Evolutionary conservation across 345 rosid species (phyloP), one percentile per base, ranked within the genome.

Genomic region (Salix viminalis): DNA sequence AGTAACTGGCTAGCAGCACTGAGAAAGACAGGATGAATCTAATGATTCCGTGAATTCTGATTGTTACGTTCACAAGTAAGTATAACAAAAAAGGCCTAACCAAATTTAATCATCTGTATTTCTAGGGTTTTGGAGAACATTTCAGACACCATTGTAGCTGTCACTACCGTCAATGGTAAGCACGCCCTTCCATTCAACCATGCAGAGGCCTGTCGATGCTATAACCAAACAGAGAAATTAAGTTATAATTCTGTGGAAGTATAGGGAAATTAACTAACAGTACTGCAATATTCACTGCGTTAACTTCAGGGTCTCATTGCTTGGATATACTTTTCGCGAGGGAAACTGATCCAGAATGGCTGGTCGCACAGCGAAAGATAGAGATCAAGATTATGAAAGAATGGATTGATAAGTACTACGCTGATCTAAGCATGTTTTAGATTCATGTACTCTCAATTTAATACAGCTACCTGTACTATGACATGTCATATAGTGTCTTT

Each of bases 51-150:
- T 21, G 62, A 5, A 13, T 58, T 41, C 6, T 30, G 2, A 34
- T 52, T 8, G 10, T 12, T 2, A 21, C 26, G 7, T 21, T 56
- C 26, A n/a, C 61, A n/a, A 2, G 26, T 56, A n/a, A 2, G 26
- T 56, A 5, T 19, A 21, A 21, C 37, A 52, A 14, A 12, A 44
- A 10, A 18, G 23, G 5, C 58, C 10, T 46, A 19, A 14, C 46
- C 50, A 13, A 14, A 15, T 39, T 21, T 24, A 18, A 5, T 13
- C 2, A 62, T 62, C 9, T 42, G 10, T 39, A 16, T 12, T 65
- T 65, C n/a, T 30, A 82, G 87, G 85, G 84, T 87, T 9, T 69
- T 88, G 83, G 77, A 81, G 74, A 72, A 79, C 82, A 82, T 88
- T 62, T 86, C 89, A n/a, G 85, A 88, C 12, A 81, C 83, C 39